Evolutionary conservation across 495 filamentous ascomycete species (phyloP).

Genomic region (Tuber borchii): DNA sequence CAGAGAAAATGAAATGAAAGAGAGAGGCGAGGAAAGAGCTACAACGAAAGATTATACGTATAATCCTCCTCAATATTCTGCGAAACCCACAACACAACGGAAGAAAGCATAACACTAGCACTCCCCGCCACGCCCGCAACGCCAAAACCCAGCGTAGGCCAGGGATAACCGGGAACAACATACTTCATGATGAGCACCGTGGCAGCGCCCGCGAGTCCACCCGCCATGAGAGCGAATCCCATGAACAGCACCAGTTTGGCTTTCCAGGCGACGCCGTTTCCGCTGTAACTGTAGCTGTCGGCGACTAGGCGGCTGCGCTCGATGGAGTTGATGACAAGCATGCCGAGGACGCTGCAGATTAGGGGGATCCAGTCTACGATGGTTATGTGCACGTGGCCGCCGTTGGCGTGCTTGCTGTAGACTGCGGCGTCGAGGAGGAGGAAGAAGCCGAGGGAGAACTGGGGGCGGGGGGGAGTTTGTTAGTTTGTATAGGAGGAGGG

Average conservation of each 20-base stretch:
- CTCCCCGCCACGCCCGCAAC: slow-evolving; percentile 89
- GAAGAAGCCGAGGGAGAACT: slow-evolving; percentile 98
- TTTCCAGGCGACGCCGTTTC: slow-evolving; percentile 89
- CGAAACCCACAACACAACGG: slow-evolving; percentile 80
- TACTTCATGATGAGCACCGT: slow-evolving; percentile 80
- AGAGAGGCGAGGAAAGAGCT: too few species aligned
- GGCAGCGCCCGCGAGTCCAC: slow-evolving; percentile 86
- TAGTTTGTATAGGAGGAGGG: slow-evolving; percentile 18
- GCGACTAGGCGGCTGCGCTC: slow-evolving; percentile 83
- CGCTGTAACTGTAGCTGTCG: slow-evolving; percentile 80
- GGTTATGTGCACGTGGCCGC: slow-evolving; percentile 75
- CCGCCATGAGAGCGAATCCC: slow-evolving; percentile 88
- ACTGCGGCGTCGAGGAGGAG: slow-evolving; percentile 85
- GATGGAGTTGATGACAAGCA: slow-evolving; percentile 98
- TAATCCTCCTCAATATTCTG: slow-evolving; percentile 99
- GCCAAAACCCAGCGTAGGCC: slow-evolving; percentile 84
- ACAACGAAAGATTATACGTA: slow-evolving; percentile 88
- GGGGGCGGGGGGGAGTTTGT: slow-evolving; percentile 9
- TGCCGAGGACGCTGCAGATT: slow-evolving; percentile 87
- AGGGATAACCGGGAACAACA: slow-evolving; percentile 67
- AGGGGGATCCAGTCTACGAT: slow-evolving; percentile 98
- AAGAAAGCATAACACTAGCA: slow-evolving; percentile 80
- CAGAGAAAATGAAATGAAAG: too few species aligned
- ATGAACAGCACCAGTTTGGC: slow-evolving; percentile 90
- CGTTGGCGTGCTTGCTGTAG: slow-evolving; percentile 77